Base-by-base conservation (phyloP, 1,284 basidiomycete species). In the Bjerkandera adusta region DNA sequence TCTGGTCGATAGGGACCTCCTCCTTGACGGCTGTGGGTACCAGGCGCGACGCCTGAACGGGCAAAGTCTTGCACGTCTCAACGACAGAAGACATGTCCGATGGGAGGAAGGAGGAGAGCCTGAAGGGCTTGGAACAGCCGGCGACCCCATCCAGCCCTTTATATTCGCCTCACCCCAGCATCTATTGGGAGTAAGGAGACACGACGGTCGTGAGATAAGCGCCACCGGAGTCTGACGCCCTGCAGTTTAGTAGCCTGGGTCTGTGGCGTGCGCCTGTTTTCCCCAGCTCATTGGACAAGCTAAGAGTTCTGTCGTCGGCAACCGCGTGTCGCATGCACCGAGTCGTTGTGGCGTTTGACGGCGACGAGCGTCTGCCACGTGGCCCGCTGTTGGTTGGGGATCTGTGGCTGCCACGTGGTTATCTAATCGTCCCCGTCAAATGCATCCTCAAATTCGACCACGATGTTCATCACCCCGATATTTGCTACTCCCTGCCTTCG, bases 1-100 rank as follows among this genome's bases (percentile, higher is more conserved):
- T 69, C 55, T 77, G 59, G 68, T 88, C 85, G 54, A 71, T 71
- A 49, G 83, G 82, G 22, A 70, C 67, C 18, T 67, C 64, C 42
- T 65, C 58, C 11, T 67, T 58, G 30, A 57, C 56, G n/a, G n/a
- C 57, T 5, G 60, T 59, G 57, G 4, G 60, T 57, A 22, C 56
- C 38, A 13, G 55, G 47, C 36, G 57, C 48, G 54, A 57, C 51
- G 51, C 56, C 29, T 27, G 59, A 5, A 59, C 57, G 33, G 59
- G 57, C 18, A 63, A 55, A 27, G 60, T 47, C 57, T 53, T 48
- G 29, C 57, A 56, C 43, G 59, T 53, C 46, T 55, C 49, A 35
- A 58, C 60, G 54, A 57, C 57, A 48, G 57, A 48, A 36, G 59
- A 62, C 57, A 60, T 61, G 54, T 27, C 38, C 22, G 44, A 34